Evolutionary conservation across 192 early-diverging fungal species (phyloP).

Genomic region (Coemansia sp.): DNA sequence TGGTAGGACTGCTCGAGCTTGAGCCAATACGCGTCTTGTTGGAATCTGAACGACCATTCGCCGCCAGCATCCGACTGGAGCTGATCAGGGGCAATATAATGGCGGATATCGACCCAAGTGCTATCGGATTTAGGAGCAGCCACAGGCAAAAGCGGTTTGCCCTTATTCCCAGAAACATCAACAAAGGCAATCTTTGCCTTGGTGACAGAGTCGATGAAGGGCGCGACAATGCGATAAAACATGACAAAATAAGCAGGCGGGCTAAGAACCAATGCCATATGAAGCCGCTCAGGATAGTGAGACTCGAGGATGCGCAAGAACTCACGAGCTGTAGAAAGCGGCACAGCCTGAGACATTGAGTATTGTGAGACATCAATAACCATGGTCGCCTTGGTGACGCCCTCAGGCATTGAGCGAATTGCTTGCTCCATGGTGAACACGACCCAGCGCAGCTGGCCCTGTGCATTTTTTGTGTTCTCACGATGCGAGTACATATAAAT

Average conservation of each 20-base stretch:
- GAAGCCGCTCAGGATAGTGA: constrained; percentile 86
- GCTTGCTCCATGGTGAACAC: constrained; percentile 80
- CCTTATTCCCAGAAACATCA: constrained; percentile 56
- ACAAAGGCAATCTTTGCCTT: constrained; percentile 82
- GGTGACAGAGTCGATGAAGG: constrained; percentile 90
- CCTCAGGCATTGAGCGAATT: constrained; percentile 63
- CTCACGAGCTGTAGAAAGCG: constrained; percentile 68
- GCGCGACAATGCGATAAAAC: constrained; percentile 78
- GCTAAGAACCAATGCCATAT: constrained; percentile 65
- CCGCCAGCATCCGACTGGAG: constrained; percentile 74
- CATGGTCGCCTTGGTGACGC: constrained; percentile 70
- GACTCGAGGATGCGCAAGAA: constrained; percentile 75
- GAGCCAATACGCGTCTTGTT: constrained; percentile 70
- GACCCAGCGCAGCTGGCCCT: constrained; percentile 69
- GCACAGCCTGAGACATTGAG: constrained; percentile 62
- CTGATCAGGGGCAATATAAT: constrained; percentile 23
- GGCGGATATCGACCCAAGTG: constrained; percentile 32
- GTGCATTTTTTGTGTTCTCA: constrained; percentile 72
- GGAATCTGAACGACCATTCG: constrained; percentile 61
- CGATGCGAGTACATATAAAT: constrained; percentile 70
- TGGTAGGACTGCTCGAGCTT: constrained; percentile 32
- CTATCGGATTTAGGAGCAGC: constrained; percentile 14
- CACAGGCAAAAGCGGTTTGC: not conserved
- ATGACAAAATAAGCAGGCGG: constrained; percentile 82
- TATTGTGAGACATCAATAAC: constrained; percentile 78